A percentile compares a stretch with the other conserved stretches of the same genome.
phyloP scores from a whole-genome alignment of 1,139 yeast genomes.

The Lodderomyces oxycetoniae region DNA sequence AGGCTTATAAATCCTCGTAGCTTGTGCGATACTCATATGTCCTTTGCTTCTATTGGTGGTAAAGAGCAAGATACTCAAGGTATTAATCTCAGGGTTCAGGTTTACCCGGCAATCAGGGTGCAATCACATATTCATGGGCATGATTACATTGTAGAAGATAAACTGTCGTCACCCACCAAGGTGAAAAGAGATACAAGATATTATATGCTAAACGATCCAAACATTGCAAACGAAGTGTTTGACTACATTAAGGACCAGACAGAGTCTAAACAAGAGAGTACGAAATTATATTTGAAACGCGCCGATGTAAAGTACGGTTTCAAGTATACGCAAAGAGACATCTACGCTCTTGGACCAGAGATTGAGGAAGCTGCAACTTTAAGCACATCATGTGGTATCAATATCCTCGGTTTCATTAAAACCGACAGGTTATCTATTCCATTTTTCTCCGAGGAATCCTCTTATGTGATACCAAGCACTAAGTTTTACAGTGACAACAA shows the following conservation, averaged over 20 bases:
- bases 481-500: slow-evolving; percentile 33
- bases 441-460: slow-evolving; percentile 55
- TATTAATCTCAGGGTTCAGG: slow-evolving; percentile 46
- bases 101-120: slow-evolving; percentile 57
- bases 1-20: slow-evolving; percentile 36
- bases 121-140: slow-evolving; percentile 35
- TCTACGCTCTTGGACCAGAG: slow-evolving; percentile 34
- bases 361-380: slow-evolving; percentile 43
- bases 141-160: slow-evolving; percentile 23
- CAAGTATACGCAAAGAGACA: slow-evolving; percentile 57
- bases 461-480: slow-evolving; percentile 47
- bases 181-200: slow-evolving; percentile 22
- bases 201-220: slow-evolving; percentile 16
- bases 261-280: slow-evolving; percentile 14
- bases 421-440: slow-evolving; percentile 49
- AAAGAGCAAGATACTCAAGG: slow-evolving; percentile 13
- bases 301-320: slow-evolving; percentile 38
- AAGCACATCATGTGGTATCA: slow-evolving; percentile 47
- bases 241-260: slow-evolving; percentile 12
- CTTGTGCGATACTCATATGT: slow-evolving; percentile 33
- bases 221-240: slow-evolving; percentile 7
- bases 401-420: slow-evolving; percentile 59
- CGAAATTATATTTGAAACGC: slow-evolving; percentile 5
- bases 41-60: slow-evolving; percentile 27
- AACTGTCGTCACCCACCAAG: slow-evolving; percentile 8